Evolutionary conservation across 1,139 yeast genomes (phyloP), one percentile per base, ranked within the genome.

Genomic region (Candida frijolesensis): DNA sequence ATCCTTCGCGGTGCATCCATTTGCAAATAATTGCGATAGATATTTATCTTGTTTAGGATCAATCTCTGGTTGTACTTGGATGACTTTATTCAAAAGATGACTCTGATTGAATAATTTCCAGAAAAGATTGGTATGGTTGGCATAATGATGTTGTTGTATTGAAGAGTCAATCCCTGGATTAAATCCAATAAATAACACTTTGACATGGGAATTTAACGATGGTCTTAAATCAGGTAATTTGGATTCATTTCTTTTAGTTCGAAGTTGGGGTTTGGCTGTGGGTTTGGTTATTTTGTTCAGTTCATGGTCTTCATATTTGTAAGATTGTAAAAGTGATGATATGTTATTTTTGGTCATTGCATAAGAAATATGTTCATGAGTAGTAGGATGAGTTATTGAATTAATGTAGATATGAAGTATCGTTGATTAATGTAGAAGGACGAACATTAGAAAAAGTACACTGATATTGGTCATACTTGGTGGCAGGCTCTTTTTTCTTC

Each of bases 141-240:
- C 95, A 62, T 85, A 87, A 60, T 86, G 84, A 61, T 87, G 94
- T 44, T 88, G 91, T 11, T 72, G 67, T 27, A 70, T 59, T 0
- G 90, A 82, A 0, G 94, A 85, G 59, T 77, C 78, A 2, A 83
- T 67, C 1, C 94, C 90, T 0, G 96, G 96, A 58, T 87, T 87
- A 69, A 77, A 86, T 0, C 96, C 96, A 2, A 87, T 76, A 57
- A 87, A 87, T 2, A 87, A 71, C 2, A 86, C 72, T 55, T 51
- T 65, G 60, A 55, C 70, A 59, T 58, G 58, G 38, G 42, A 68
- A 54, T 50, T 68, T 48, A 62, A 69, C 62, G 68, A 70, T 18
- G 72, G 84, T 40, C 57, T 68, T 48, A 79, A 60, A 46, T 73
- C 77, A 29, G 54, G 57, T 27, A 54, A 32, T 6, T 12, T 37